Percentiles rank a stretch among this genome's conserved stretches.
Conservation (phyloP, 2,329 filamentous ascomycete genomes). For the Scedosporium apiospermum region DNA sequence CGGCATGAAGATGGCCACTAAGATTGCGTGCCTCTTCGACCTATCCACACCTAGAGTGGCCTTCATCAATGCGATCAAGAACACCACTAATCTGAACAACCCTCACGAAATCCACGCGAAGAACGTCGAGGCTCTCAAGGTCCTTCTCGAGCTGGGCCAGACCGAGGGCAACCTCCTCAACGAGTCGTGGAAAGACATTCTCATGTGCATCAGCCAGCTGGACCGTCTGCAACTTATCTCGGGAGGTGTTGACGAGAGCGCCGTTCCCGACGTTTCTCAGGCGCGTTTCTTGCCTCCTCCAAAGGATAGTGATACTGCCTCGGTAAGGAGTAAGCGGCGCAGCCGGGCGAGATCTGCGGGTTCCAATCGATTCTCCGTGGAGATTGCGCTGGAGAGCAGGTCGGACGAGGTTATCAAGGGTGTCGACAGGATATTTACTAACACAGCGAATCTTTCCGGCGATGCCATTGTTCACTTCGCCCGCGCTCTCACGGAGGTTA, state of each 20-base stretch:
- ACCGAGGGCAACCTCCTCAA: conserved; percentile 85
- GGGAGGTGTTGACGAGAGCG: conserved; percentile 85
- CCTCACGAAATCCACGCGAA: conserved; percentile 91
- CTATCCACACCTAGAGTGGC: conserved; percentile 88
- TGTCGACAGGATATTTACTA: conserved; percentile 94
- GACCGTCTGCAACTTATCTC: conserved; percentile 93
- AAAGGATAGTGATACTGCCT: conserved; percentile 50
- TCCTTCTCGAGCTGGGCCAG: conserved; percentile 82
- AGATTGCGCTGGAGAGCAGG: conserved; percentile 84
- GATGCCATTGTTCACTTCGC: conserved; percentile 96
- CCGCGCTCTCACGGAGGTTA: conserved; percentile 83
- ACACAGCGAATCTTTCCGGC: conserved; percentile 84
- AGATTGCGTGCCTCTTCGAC: conserved; percentile 88
- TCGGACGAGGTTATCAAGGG: conserved; percentile 88
- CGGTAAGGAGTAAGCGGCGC: conserved; percentile 42
- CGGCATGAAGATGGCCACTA: conserved; percentile 87
- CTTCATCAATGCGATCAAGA: conserved; percentile 85
- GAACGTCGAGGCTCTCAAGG: conserved; percentile 90
- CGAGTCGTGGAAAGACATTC: conserved; percentile 88
- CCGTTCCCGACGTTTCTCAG: conserved; percentile 84
- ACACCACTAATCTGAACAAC: conserved; percentile 93
- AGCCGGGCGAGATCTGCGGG: conserved; percentile 37
- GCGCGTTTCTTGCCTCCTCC: conserved; percentile 59
- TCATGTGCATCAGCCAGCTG: conserved; percentile 91
- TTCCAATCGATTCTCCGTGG: conserved; percentile 56